Base-by-base conservation (phyloP, 345 rosid species). In the Salix brachista region DNA sequence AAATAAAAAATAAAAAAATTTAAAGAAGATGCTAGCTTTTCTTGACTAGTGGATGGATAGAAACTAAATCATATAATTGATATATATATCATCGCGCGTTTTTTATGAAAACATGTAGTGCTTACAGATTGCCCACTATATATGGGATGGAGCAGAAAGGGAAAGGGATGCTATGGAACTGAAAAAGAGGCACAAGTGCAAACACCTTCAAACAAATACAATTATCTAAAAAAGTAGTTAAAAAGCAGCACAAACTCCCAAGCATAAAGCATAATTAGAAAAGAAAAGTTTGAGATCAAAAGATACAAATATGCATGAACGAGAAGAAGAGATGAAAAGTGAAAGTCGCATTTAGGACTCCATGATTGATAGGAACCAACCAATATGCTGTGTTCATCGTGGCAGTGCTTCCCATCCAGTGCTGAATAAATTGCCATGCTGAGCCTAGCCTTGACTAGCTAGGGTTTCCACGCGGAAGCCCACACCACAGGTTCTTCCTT, bases 391-490 rank as follows among this genome's bases (percentile, higher is more conserved):
- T 42, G 36, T 67, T 48, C 62, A 71, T 48, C 62, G 52, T 30
- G 41, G 74, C 74, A 2, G 58, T 19, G 1, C 30, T 52, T 42
- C n/a, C 65, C 65, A 67, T 6, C 36, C 36, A 21, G 14, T n/a
- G 54, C 8, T 58, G 67, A 67, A 52, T 65, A 76, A 65, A 67
- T 76, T 73, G 69, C 69, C 69, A 73, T 28, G 76, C 25, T 28
- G 3, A 11, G n/a, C n/a, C n/a, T n/a, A 42, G 46, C 36, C n/a
- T 71, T n/a, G 65, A 32, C 34, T 32, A 32, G 34, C 44, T 73
- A 87, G 89, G 96, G 96, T 88, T 91, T 91, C 96, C 96, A 91
- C 13, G 92, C 89, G 42, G 93, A 88, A 54, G 85, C 92, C 96
- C 96, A 91, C 0, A 90, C 88, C 6, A 90, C 90, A 9, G 91